Evolutionary conservation across 345 rosid species (phyloP).

Genomic region (Anacardium occidentale): DNA sequence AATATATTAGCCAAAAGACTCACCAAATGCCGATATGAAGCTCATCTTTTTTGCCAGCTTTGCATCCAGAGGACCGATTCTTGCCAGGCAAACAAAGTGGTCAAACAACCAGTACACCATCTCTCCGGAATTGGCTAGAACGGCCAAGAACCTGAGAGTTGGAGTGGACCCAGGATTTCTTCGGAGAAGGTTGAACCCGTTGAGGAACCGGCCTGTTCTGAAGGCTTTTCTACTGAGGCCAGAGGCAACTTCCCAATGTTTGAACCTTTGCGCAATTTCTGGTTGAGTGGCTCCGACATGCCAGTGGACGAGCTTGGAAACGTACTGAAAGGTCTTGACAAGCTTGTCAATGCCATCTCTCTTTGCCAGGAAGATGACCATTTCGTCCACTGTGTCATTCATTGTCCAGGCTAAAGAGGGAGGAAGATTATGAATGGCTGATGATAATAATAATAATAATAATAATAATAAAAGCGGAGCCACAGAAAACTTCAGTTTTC

Average conservation of each 20-base stretch:
- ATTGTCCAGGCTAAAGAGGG: constrained; percentile 23
- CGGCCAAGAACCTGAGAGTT: constrained; percentile 43
- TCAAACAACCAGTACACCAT: constrained; percentile 96
- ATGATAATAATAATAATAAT: not conserved
- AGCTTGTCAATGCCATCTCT: constrained; percentile 98
- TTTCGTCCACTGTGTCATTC: constrained; percentile 79
- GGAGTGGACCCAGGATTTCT: constrained; percentile 65
- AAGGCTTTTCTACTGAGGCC: constrained; percentile 96
- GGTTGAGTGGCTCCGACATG: constrained; percentile 53
- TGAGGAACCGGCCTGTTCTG: constrained; percentile 85
- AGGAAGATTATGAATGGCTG: not conserved
- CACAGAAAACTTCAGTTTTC: constrained; percentile 28
- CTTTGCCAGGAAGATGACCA: constrained; percentile 90
- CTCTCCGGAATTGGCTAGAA: constrained; percentile 87
- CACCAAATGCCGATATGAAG: constrained; percentile 93
- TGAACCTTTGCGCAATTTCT: constrained; percentile 55
- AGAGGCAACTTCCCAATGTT: constrained; percentile 92
- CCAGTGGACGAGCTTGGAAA: constrained; percentile 89
- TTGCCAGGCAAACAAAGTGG: constrained; percentile 88
- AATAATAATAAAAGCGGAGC: constrained; percentile 40
- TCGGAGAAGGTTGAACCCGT: constrained; percentile 81
- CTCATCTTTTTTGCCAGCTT: constrained; percentile 75
- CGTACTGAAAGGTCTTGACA: constrained; percentile 95
- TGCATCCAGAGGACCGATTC: constrained; percentile 74
- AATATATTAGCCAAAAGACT: constrained; percentile 91